Base-by-base conservation (phyloP, 225 moss, liverwort and hornwort genomes). In the Takakia lepidozioides region DNA sequence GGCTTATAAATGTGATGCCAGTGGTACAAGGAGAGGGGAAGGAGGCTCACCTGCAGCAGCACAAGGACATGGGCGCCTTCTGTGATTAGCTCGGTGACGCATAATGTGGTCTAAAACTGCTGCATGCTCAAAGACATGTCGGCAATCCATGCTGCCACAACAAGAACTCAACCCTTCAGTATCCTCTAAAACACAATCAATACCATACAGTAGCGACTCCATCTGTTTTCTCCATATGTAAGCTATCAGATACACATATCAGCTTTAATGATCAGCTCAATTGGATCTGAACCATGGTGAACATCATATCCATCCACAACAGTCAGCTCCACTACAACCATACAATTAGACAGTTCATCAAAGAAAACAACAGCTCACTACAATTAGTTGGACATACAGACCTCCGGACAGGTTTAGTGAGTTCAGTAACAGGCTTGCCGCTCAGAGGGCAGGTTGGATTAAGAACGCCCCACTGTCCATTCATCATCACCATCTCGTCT, bases 381-480 rank as follows among this genome's bases (percentile, higher is more conserved):
- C 8, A 24, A 20, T 21, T 45, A 16, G 32, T 38, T 11, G 29
- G 15, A 19, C 38, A n/a, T 42, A 1, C 51, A 54, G 54, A 95
- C 95, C 90, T 98, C 63, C 91, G 81, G 42, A 98, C 98, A 43
- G 98, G 91, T 55, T 91, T 50, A 29, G 64, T 73, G 46, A 98
- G 85, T 43, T 85, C 61, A 25, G 65, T 66, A 10, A 98, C 83
- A 70, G 86, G 78, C 55, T 85, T 98, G 49, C 98, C 91, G 62
- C 75, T 91, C 18, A 98, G 43, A 24, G 98, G 98, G 58, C 98
- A 98, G 29, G 27, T 52, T 7, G 26, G 60, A 54, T 98, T 91
- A 42, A 58, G 65, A 45, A 88, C 62, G 22, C 78, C 74, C 51
- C 20, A 57, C 55, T 85, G 78, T 49, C 87, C 71, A 49, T 55